Conservation (phyloP, 1,284 basidiomycete species). For the Anthracocystis setariae region DNA sequence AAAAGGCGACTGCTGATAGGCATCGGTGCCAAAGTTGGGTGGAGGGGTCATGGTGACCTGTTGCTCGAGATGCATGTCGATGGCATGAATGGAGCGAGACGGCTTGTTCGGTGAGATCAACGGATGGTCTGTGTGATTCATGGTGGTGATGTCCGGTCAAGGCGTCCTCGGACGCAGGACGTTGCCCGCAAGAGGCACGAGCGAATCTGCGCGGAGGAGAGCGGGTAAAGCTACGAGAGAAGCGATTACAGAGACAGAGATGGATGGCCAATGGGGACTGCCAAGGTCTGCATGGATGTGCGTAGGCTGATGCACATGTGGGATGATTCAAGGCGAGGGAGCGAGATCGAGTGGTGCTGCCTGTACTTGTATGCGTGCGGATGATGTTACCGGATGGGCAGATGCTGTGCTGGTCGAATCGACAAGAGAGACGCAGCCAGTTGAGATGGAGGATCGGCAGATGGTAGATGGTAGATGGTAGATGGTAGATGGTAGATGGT, state of each 20-base stretch:
- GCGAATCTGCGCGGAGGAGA: neutral
- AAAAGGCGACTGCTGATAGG: slow-evolving; percentile 49
- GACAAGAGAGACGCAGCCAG: too few species aligned
- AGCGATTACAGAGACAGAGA: too few species aligned
- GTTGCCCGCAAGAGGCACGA: neutral
- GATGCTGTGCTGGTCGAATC: too few species aligned
- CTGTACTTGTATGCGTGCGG: neutral
- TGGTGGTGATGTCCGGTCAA: slow-evolving; percentile 15
- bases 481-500: too few species aligned
- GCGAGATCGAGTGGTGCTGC: neutral
- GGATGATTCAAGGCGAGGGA: neutral
- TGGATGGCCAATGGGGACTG: too few species aligned
- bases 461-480: too few species aligned
- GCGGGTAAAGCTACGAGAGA: too few species aligned
- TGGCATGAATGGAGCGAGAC: slow-evolving; percentile 11
- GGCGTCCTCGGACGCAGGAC: slow-evolving; percentile 16
- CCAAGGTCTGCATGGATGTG: neutral
- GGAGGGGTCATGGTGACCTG: slow-evolving; percentile 55
- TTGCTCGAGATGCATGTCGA: slow-evolving; percentile 26
- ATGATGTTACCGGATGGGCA: too few species aligned
- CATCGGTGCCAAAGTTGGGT: slow-evolving; percentile 42
- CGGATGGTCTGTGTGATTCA: slow-evolving; percentile 28
- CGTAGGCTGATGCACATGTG: slow-evolving; percentile 3
- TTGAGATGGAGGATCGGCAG: too few species aligned
- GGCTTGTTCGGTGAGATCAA: slow-evolving; percentile 30